Evolutionary conservation across 2,329 filamentous ascomycete genomes (phyloP).

Genomic region (Fusarium nygamai): DNA sequence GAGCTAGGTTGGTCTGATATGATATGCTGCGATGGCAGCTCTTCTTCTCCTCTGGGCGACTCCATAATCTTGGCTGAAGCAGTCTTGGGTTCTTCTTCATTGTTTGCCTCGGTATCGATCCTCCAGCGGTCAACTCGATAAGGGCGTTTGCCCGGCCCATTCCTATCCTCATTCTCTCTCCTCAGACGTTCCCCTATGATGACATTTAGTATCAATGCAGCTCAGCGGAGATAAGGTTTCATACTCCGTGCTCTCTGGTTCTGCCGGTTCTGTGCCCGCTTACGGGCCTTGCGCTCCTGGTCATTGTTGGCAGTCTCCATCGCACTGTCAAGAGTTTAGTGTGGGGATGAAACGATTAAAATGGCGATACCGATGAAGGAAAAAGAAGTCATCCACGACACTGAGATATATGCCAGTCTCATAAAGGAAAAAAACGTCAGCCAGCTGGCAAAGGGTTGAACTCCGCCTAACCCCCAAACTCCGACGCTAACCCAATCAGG

Average conservation of each 20-base stretch:
- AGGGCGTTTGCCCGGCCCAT: background rate
- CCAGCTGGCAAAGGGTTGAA: slow-evolving; percentile 2
- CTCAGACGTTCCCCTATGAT: background rate
- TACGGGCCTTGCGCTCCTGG: slow-evolving; percentile 10
- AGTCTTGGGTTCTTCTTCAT: background rate
- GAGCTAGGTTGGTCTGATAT: accelerated
- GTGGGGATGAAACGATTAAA: background rate
- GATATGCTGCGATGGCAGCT: no score
- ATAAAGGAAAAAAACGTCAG: slow-evolving; percentile 21
- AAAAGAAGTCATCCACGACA: background rate
- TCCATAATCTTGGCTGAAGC: no score
- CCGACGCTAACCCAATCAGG: slow-evolving; percentile 18
- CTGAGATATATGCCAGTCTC: background rate
- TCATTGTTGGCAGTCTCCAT: background rate
- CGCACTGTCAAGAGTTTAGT: no score
- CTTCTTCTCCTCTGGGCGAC: background rate
- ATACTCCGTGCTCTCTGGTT: slow-evolving; percentile 34
- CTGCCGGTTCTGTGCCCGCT: slow-evolving; percentile 21
- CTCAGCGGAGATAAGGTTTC: background rate
- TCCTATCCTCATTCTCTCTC: background rate
- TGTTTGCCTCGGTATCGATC: background rate
- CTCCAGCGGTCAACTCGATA: slow-evolving; percentile 29
- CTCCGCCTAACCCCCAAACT: background rate
- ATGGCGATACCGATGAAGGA: background rate
- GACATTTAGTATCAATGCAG: background rate